A percentile compares a stretch with the other conserved stretches of the same genome.
phyloP scores from a whole-genome alignment of 2,329 filamentous ascomycete genomes.

The Grosmannia huntii region DNA sequence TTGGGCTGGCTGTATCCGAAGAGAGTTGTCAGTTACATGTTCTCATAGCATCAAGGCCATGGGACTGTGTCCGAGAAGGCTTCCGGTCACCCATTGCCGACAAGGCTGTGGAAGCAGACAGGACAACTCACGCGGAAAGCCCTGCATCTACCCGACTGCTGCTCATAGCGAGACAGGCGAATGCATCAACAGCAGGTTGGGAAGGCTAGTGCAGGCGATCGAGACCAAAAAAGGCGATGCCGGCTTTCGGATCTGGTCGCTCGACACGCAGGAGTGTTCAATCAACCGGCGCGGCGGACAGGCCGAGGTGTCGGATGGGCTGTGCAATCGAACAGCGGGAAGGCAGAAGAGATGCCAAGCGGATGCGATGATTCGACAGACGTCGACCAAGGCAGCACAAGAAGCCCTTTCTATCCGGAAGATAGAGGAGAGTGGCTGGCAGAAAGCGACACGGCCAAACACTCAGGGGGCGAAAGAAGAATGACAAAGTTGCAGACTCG shows the following conservation, averaged over 20 bases:
- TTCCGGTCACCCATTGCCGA: neutral
- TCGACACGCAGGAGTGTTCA: neutral
- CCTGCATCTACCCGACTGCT: constrained; percentile 43
- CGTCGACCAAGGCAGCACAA: neutral
- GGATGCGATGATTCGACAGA: neutral
- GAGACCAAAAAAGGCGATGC: neutral
- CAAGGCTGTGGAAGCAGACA: constrained; percentile 3
- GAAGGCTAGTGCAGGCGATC: neutral
- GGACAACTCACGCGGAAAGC: constrained; percentile 45
- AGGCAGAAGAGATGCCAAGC: neutral
- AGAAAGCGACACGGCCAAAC: neutral
- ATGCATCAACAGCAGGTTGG: neutral
- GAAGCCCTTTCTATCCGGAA: neutral
- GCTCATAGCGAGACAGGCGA: constrained; percentile 23
- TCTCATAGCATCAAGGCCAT: neutral
- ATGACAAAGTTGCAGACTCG: neutral
- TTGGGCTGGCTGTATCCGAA: constrained; percentile 55
- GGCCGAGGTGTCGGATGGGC: neutral
- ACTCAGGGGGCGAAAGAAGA: neutral
- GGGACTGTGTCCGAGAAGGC: neutral
- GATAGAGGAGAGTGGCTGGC: neutral
- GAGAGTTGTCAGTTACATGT: constrained; percentile 4
- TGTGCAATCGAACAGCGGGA: neutral
- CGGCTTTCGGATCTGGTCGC: neutral
- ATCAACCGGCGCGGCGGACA: neutral